Base-by-base conservation (phyloP, 306 rosid species). In the Vigna angularis region DNA sequence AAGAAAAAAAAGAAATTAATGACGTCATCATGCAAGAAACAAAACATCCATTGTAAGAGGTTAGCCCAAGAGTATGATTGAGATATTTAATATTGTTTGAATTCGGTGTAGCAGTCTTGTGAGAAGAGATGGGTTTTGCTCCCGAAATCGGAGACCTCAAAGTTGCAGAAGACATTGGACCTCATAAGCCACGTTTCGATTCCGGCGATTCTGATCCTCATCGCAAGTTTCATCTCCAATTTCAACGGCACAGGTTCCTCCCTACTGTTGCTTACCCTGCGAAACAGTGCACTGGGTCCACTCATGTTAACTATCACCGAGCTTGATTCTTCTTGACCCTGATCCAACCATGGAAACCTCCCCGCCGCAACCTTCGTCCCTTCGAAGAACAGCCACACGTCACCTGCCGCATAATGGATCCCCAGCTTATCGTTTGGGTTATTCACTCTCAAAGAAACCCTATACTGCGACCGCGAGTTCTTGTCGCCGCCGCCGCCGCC, bases 361-460 rank as follows among this genome's bases (percentile, higher is more conserved):
- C 90, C 92, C 0, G 7, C 38, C 0, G 79, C 93, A 66, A 85
- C 64, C 49, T n/a, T 59, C 1, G 32, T 44, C 0, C 47, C 30
- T 1, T 26, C 30, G 24, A 50, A 78, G 40, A 53, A 1, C 22
- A 90, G 3, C 40, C 7, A 10, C 0, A 59, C 61, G 7, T 59
- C 74, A 6, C n/a, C 74, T 1, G 44, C 13, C n/a, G 30, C 50
- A 14, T 78, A 86, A 1, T 30, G 3, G 6, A 88, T 32, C 3
- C 57, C 75, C 57, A 73, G n/a, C 9, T 26, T 77, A 0, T 7
- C n/a, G 20, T 89, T 89, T 0, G 74, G 84, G 30, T 91, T 91
- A 6, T 17, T 74, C 2, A 42, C 85, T 50, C 12, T 66, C 74
- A 91, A 30, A 1, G 44, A 79, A 28, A 89, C 40, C 66, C 80